A percentile compares a stretch with the other conserved stretches of the same genome.
Conservation (phyloP, 768 basidiomycete species). For the Leccinum variicolor region DNA sequence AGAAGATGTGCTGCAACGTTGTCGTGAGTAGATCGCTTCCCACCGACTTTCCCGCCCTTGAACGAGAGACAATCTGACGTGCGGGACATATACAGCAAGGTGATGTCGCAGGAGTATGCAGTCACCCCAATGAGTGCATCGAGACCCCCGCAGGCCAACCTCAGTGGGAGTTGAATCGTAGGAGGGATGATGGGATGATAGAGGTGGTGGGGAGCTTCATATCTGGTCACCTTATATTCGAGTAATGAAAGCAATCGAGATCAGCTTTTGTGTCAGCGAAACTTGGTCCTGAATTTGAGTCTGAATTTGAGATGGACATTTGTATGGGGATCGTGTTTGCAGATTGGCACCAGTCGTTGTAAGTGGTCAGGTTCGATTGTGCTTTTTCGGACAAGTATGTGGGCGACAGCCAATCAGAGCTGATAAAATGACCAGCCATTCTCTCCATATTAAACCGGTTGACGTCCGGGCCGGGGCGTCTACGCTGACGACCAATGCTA, state of each 20-base stretch:
- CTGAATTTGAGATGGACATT: no score
- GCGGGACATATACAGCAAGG: no score
- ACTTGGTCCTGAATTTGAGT: neutral
- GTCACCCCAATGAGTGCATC: neutral
- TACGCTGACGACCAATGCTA: neutral
- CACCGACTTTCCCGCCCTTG: no score
- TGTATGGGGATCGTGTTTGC: no score
- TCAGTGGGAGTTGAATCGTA: neutral
- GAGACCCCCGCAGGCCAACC: neutral
- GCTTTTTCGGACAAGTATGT: no score
- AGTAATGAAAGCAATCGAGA: neutral
- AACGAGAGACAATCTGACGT: neutral
- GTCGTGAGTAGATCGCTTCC: neutral
- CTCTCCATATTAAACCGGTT: neutral
- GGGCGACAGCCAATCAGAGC: no score
- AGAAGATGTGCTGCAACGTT: conserved; percentile 1
- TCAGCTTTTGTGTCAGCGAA: neutral
- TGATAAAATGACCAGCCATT: no score
- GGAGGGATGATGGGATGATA: neutral
- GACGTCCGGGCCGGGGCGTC: neutral
- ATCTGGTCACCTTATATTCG: neutral
- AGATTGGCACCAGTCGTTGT: neutral
- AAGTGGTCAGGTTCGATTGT: no score
- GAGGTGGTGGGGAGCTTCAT: neutral
- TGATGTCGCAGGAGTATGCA: neutral